Evolutionary conservation across 2,329 filamentous ascomycete species (phyloP).

Genomic region (Alternaria sp.): DNA sequence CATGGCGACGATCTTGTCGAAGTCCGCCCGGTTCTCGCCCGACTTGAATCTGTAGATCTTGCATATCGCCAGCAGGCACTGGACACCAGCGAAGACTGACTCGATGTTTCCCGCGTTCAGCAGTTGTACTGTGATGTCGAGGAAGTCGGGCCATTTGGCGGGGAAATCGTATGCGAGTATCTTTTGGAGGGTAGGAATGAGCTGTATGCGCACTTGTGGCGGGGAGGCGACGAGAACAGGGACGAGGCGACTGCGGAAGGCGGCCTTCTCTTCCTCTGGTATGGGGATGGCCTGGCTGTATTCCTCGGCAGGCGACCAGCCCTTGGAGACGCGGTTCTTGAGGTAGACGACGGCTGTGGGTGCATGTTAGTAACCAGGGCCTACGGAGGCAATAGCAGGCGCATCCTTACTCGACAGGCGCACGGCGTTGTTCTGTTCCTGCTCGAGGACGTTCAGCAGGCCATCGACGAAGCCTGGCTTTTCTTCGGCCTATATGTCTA

Average conservation of each 20-base stretch:
- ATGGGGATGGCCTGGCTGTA: conserved; percentile 75
- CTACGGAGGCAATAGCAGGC: conserved; percentile 17
- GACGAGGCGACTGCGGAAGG: conserved; percentile 85
- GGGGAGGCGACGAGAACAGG: conserved; percentile 84
- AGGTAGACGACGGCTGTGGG: conserved; percentile 88
- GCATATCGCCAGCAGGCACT: conserved; percentile 93
- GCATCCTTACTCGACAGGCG: conserved; percentile 78
- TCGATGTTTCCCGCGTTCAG: conserved; percentile 84
- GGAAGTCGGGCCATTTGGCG: conserved; percentile 89
- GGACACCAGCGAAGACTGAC: conserved; percentile 89
- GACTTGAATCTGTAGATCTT: conserved; percentile 94
- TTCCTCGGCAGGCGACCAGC: conserved; percentile 82
- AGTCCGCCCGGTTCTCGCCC: conserved; percentile 80
- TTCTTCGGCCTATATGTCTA: conserved; percentile 74
- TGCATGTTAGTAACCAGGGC: conserved; percentile 29
- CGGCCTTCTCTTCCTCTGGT: conserved; percentile 85
- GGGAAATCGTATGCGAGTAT: conserved; percentile 97
- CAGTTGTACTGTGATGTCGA: conserved; percentile 89
- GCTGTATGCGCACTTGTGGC: conserved; percentile 84
- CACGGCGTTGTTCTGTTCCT: conserved; percentile 83
- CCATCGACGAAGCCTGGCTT: conserved; percentile 89
- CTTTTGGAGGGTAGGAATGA: conserved; percentile 93
- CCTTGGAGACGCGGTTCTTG: conserved; percentile 94
- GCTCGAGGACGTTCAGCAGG: conserved; percentile 86
- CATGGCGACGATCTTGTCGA: conserved; percentile 91